Evolutionary conservation across 805 yeast genomes (phyloP), one percentile per base, ranked within the genome.

Genomic region (Crinitomyces ghanaensis): DNA sequence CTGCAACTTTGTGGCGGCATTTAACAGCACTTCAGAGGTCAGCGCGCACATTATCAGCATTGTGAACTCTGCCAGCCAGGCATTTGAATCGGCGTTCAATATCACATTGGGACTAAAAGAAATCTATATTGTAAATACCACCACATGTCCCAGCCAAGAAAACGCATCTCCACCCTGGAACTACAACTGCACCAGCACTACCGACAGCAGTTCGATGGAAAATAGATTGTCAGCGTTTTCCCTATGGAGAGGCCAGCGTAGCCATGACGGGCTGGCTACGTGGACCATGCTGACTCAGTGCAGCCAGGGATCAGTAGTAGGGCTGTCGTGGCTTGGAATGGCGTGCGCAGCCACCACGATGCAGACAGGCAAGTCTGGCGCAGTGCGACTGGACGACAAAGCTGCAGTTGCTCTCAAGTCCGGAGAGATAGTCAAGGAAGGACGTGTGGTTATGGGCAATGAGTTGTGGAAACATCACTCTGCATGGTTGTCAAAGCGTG

Each of bases 241-340:
- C 1, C 16, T 32, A 7, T 58, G 63, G 63, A 32, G 63, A 18
- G 54, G 51, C 5, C 28, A 20, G 3, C 36, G 50, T 3, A 19
- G 43, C 11, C 42, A 42, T 14, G 60, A 57, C 30, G 52, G 53
- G 6, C 36, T 54, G 13, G 63, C 61, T 0, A 42, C 56, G 11
- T 58, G 63, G 63, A 35, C 53, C 2, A 39, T 58, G 15, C 34
- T 57, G 28, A 57, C 63, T 1, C 33, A 36, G 14, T 58, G 63
- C 31, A 37, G 47, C 4, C 48, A 53, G 19, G 56, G 53, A 4
- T 44, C 54, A 1, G 50, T 56, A 3, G 60, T 58, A 4, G 63
- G 63, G 2, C 42, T 59, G 0, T 46, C 62, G 5, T 57, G 62
- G 63, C 44, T 54, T 14, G 58, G 60, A 13, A 45, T 48, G 37